Evolutionary conservation across 1,284 basidiomycete genomes (phyloP), one percentile per base, ranked within the genome.

Genomic region (Ustilago vetiveriae): DNA sequence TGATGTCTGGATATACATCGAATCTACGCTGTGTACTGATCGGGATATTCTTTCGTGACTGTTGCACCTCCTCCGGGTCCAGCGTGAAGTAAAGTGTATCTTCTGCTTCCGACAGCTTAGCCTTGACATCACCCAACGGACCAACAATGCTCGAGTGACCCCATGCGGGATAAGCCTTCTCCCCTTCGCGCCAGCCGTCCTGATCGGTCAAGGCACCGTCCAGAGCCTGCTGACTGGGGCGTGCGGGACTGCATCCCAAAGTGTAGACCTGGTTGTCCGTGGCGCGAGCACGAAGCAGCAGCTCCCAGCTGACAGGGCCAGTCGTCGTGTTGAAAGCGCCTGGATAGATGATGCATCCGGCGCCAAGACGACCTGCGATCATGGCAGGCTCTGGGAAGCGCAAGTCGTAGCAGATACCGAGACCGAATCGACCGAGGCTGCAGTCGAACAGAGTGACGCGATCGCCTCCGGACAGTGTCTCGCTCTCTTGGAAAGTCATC

Each of bases 401-500:
- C 46, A 86, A 81, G 62, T 86, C 85, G 63, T 86, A 86, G 82
- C 93, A 96, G 66, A 96, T 93, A 0, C 91, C 94, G 11, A 96
- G 85, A 5, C 92, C 94, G 66, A 96, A 89, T 37, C 91, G 89
- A 10, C 92, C 94, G 78, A 93, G 92, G 90, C 91, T 91, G 11
- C 95, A 94, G 72, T 96, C 92, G 78, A 99, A 94, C 48, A 88
- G 89, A 63, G 90, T 95, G 53, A 90, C 83, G 4, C 85, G 86
- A 16, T 84, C 87, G 4, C 96, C 96, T 5, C 88, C 90, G 0
- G 90, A 91, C 44, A 99, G 85, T 0, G 91, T 92, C 82, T 96
- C 91, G 80, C 93, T 96, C 85, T 99, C 96, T 90, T 96, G 95
- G 88, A 98, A 98, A 4, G 85, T 93, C 83, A 98, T 97, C 82